phyloP scores from a whole-genome alignment of 352 stramenopile species.

The Globisporangium takayamanum region DNA sequence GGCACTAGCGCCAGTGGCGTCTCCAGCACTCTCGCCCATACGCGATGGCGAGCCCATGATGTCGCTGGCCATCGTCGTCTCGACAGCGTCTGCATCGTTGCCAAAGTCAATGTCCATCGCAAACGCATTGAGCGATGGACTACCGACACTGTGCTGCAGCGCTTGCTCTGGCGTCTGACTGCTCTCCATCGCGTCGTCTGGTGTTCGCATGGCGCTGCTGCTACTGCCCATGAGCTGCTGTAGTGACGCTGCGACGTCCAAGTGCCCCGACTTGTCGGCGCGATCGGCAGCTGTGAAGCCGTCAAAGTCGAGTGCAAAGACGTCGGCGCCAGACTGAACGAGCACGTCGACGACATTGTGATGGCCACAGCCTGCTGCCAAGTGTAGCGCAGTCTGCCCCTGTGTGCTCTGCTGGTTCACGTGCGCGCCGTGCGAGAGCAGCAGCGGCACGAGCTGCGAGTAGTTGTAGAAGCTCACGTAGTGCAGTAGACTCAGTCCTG shows the following conservation, averaged over 20 bases:
- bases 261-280: slow-evolving; percentile 68
- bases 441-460: slow-evolving; percentile 60
- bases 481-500: slow-evolving; percentile 81
- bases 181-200: background rate
- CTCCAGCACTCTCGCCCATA: slow-evolving; percentile 28
- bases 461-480: slow-evolving; percentile 90
- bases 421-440: slow-evolving; percentile 75
- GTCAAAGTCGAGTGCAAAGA: slow-evolving; percentile 62
- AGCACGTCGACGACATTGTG: slow-evolving; percentile 59
- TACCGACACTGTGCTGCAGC: background rate
- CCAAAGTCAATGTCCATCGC: slow-evolving; percentile 48
- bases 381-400: slow-evolving; percentile 76
- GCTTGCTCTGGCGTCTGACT: slow-evolving; percentile 2
- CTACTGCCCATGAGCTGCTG: slow-evolving; percentile 30
- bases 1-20: slow-evolving; percentile 13
- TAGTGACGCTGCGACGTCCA: slow-evolving; percentile 37
- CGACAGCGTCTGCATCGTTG: slow-evolving; percentile 13
- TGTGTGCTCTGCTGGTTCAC: slow-evolving; percentile 84
- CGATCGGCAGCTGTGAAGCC: slow-evolving; percentile 66
- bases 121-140: slow-evolving; percentile 11
- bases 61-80: slow-evolving; percentile 2
- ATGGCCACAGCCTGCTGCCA: slow-evolving; percentile 75
- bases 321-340: slow-evolving; percentile 49
- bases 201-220: background rate
- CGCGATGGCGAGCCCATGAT: slow-evolving; percentile 18